Percentiles rank a stretch among this genome's conserved stretches.
Conservation (phyloP, 495 filamentous ascomycete genomes). For the Lindgomyces ingoldianus region DNA sequence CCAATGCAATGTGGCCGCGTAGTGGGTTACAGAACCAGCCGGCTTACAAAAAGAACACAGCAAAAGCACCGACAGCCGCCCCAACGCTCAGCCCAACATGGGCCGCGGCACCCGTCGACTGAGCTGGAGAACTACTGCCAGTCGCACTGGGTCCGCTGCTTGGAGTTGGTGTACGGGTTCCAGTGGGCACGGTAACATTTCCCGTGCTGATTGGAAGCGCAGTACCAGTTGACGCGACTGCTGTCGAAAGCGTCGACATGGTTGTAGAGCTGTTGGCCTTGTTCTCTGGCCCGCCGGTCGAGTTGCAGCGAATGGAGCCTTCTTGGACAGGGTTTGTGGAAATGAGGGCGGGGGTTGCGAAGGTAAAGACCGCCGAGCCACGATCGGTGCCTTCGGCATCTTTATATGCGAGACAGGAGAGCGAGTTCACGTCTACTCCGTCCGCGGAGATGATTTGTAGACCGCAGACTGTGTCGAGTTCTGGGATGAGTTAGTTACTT, state of each 20-base stretch:
- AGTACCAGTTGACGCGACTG: background rate
- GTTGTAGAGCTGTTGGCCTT: background rate
- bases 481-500: constrained; percentile 18
- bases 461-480: constrained; percentile 30
- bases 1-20: background rate
- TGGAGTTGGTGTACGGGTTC: no score
- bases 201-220: background rate
- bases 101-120: background rate
- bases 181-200: background rate
- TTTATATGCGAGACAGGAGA: constrained; percentile 29
- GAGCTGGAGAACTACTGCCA: background rate
- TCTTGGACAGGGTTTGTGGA: constrained; percentile 31
- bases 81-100: background rate
- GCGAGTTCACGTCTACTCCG: constrained; percentile 5
- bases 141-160: background rate
- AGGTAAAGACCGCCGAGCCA: constrained; percentile 19
- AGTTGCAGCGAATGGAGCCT: constrained; percentile 11
- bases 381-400: constrained; percentile 16
- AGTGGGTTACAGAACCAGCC: background rate
- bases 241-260: background rate
- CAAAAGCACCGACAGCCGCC: background rate
- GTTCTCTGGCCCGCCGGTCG: background rate
- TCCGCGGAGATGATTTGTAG: constrained; percentile 25
- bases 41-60: background rate
- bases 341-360: constrained; percentile 17